These are phyloP conservation scores for Ophiostoma ips DNA, from an alignment of 2,329 filamentous ascomycete genomes.

Conservation along the genomic window DNA sequence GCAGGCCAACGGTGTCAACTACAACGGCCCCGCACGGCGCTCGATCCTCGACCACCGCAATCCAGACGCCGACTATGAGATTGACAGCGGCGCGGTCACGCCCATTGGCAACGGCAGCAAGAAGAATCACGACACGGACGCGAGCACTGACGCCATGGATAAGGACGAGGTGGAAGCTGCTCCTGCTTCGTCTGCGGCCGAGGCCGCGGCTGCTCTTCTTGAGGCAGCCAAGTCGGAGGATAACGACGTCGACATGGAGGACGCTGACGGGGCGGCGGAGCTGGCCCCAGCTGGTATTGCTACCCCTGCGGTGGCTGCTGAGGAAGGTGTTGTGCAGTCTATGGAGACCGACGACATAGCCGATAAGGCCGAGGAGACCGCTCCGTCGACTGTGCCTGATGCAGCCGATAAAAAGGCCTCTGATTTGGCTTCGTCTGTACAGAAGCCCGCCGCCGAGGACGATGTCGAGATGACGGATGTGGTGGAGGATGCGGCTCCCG, in stretches of 20 bases:
- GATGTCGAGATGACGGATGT: neutral
- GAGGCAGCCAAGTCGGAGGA: neutral
- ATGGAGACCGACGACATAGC: neutral
- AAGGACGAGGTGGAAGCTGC: constrained; percentile 2
- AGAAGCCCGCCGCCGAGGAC: neutral
- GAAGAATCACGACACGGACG: neutral
- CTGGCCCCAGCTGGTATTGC: no score
- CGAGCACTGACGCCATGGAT: neutral
- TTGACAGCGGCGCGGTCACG: neutral
- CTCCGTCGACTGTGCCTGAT: neutral
- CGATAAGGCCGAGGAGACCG: neutral
- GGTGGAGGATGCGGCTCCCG: neutral
- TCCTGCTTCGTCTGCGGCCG: neutral
- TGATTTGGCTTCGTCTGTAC: neutral
- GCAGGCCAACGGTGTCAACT: constrained; percentile 50
- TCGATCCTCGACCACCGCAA: constrained; percentile 40
- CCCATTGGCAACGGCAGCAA: neutral
- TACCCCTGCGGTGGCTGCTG: neutral
- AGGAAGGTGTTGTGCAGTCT: neutral
- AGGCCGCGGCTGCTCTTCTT: neutral
- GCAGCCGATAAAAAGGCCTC: neutral
- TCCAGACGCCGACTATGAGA: constrained; percentile 22
- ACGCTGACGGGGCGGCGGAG: neutral
- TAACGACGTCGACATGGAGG: neutral
- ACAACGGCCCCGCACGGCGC: constrained; percentile 29